phyloP scores from a whole-genome alignment of 345 rosid genomes.

The Aquilaria malaccensis region DNA sequence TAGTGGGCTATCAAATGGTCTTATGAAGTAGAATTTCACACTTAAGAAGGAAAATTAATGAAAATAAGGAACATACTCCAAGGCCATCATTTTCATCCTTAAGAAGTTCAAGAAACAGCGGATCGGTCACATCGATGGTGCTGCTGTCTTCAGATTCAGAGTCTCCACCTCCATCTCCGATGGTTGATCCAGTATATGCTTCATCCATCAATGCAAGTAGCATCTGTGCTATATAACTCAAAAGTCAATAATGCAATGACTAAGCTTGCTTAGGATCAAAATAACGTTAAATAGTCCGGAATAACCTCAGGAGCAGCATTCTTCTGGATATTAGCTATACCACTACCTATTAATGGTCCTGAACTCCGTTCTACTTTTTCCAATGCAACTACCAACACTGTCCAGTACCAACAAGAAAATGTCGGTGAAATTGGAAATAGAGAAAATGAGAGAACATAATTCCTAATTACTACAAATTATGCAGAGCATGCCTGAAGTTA shows the following conservation, averaged over 20 bases:
- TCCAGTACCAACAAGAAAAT: constrained; percentile 12
- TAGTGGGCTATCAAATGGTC: too few relatives aligned
- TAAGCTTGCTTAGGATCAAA: constrained; percentile 5
- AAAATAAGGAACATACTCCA: constrained; percentile 49
- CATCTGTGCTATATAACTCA: constrained; percentile 53
- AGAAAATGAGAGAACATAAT: background rate
- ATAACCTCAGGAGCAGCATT: constrained; percentile 92
- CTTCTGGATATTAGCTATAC: constrained; percentile 92
- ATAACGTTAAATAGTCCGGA: constrained; percentile 11
- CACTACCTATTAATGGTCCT: constrained; percentile 79
- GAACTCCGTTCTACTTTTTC: constrained; percentile 88
- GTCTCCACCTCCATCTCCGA: constrained; percentile 83
- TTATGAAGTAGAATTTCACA: too few relatives aligned
- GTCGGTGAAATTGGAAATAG: background rate
- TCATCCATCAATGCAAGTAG: constrained; percentile 98
- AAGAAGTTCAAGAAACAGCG: constrained; percentile 87
- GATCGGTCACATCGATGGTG: constrained; percentile 73
- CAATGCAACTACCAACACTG: constrained; percentile 84
- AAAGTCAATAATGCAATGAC: constrained; percentile 5
- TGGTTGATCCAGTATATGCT: constrained; percentile 96
- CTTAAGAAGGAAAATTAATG: background rate
- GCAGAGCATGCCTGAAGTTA: too few relatives aligned
- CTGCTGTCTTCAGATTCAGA: constrained; percentile 90
- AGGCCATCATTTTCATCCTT: constrained; percentile 99
- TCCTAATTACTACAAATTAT: too few relatives aligned